Base-by-base conservation (phyloP, 1,284 basidiomycete species). In the Pascua guehoae region DNA sequence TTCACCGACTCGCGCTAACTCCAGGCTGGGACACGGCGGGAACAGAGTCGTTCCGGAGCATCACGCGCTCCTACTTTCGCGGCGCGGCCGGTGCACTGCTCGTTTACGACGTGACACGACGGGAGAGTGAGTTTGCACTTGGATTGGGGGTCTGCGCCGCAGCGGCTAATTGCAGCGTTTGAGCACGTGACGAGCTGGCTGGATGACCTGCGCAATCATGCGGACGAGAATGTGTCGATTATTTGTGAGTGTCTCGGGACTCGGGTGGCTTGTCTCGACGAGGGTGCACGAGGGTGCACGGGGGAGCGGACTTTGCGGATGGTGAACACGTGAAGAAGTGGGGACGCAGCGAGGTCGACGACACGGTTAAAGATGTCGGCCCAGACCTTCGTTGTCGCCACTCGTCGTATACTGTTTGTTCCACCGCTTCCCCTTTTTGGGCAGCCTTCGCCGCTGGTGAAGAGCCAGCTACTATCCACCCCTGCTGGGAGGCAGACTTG, bases 31-130 rank as follows among this genome's bases (percentile, higher is more conserved):
- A 75, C 51, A 75, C 73, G n/a, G 73, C 73, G 12, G 73, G 73
- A 11, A 72, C 73, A 4, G 73, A 75, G 58, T 65, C 60, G 41
- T 75, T 75, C 56, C 57, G 73, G 41, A 67, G 89, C 38, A 95
- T 98, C 36, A 97, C 94, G 11, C 81, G 94, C 63, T 93, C 89
- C 72, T 98, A 98, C 77, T 98, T 97, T 75, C 85, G 94, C 56
- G 93, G 93, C 40, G 91, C 94, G 8, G 91, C 91, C 9, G 91
- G 91, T 14, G 90, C 88, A 41, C 84, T 98, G 54, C 82, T 98
- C 32, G 92, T 97, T 3, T 98, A 95, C 77, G 93, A 97, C 76
- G 95, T 97, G 68, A 95, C 94, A 50, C 86, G 86, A 89, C 55
- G 72, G 47, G 70, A 71, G 41, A 66, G 73, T 75, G 57, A 66